These are phyloP conservation scores for Hansenula lynferdii DNA, from an alignment of 1,139 yeast genomes.

Conservation along the genomic window DNA sequence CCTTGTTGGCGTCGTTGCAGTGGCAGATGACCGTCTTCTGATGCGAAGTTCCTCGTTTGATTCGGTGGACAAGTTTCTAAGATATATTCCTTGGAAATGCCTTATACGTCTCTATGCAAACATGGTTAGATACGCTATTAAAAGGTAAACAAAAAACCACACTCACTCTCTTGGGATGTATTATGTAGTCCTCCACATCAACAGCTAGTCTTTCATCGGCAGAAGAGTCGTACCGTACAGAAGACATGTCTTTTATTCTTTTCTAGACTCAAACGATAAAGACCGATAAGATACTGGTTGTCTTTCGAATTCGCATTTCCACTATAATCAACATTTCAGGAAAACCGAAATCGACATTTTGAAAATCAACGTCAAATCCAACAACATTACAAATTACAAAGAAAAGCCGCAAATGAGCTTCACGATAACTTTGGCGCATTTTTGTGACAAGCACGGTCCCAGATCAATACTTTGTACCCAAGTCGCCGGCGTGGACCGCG, in stretches of 20 bases:
- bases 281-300: background rate
- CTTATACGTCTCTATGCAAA: constrained; percentile 19
- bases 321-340: too few species aligned
- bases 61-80: constrained; percentile 14
- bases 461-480: constrained; percentile 73
- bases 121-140: background rate
- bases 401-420: constrained; percentile 10
- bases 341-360: too few species aligned
- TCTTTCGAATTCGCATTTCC: too few species aligned
- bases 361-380: background rate
- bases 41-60: constrained; percentile 5
- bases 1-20: constrained; percentile 9
- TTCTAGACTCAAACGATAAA: too few species aligned
- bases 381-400: background rate
- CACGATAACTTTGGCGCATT: constrained; percentile 66
- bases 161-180: constrained; percentile 14
- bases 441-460: constrained; percentile 88
- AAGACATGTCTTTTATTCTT: background rate
- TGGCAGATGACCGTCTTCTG: constrained; percentile 12
- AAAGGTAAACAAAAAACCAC: background rate
- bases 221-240: background rate
- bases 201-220: background rate
- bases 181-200: constrained; percentile 4
- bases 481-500: constrained; percentile 23
- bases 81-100: constrained; percentile 17